phyloP scores from a whole-genome alignment of 441 rosid species.

The Bruguiera hainesii region DNA sequence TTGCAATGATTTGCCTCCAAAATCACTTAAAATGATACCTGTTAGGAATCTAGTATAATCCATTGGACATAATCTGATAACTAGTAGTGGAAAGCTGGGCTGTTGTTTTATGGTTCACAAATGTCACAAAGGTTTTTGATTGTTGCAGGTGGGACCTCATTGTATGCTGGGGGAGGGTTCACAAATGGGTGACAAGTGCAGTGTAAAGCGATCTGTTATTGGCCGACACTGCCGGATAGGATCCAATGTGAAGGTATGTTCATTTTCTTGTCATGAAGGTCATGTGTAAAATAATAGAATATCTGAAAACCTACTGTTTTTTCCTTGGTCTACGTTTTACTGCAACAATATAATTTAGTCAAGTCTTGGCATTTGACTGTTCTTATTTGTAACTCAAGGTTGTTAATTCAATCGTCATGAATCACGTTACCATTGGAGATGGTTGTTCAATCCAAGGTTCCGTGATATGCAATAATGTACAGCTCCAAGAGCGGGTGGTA shows the following conservation, averaged over 20 bases:
- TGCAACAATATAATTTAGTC: not conserved
- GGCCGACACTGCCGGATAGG: slow-evolving; percentile 97
- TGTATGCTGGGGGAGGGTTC: slow-evolving; percentile 96
- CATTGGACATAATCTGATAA: too few relatives aligned
- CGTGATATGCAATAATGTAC: slow-evolving; percentile 84
- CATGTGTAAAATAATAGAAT: not conserved
- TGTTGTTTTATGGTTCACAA: not conserved
- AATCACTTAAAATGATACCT: slow-evolving; percentile 2
- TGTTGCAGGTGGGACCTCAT: slow-evolving; percentile 79
- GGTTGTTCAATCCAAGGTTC: slow-evolving; percentile 94
- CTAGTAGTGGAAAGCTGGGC: not conserved
- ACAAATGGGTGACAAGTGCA: slow-evolving; percentile 91
- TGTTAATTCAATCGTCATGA: slow-evolving; percentile 81
- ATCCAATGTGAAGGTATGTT: slow-evolving; percentile 84
- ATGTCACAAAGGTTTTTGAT: not conserved
- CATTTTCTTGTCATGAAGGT: not conserved
- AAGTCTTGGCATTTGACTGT: not conserved
- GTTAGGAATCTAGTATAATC: too few relatives aligned
- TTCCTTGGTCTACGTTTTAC: not conserved
- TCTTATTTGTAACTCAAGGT: slow-evolving; percentile 45
- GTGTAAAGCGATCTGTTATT: slow-evolving; percentile 91
- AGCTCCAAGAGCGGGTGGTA: slow-evolving; percentile 79
- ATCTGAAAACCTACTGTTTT: not conserved
- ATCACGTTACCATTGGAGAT: slow-evolving; percentile 82
- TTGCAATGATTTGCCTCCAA: slow-evolving; percentile 5